phyloP scores from a whole-genome alignment of 2,329 filamentous ascomycete genomes.

The Chaetoscypha palmicola region DNA sequence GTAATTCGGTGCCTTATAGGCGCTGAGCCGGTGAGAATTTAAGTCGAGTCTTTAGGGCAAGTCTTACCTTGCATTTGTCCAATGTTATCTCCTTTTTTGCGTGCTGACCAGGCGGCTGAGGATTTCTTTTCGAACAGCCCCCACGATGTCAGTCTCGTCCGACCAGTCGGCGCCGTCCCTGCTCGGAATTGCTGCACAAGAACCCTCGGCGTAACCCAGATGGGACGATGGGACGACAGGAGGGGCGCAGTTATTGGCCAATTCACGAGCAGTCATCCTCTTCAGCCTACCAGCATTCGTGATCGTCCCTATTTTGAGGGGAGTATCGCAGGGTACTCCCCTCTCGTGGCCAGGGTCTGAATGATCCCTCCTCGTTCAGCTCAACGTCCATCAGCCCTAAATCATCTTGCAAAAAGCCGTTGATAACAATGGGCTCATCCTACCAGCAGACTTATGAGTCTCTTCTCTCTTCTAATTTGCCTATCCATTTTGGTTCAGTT shows the following conservation, averaged over 20 bases:
- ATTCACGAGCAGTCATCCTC: conserved; percentile 6
- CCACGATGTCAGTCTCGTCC: background rate
- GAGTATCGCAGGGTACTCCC: background rate
- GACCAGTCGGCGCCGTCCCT: background rate
- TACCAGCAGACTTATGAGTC: background rate
- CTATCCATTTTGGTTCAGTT: background rate
- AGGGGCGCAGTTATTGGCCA: conserved; percentile 8
- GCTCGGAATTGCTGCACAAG: background rate
- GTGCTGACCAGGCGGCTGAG: conserved; percentile 1
- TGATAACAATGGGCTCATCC: conserved; percentile 5
- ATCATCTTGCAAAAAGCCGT: background rate
- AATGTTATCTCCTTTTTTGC: background rate
- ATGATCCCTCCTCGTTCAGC: background rate
- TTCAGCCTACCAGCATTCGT: conserved; percentile 1
- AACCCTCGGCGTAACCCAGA: background rate
- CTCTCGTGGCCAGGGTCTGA: background rate
- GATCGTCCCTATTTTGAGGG: conserved; percentile 6
- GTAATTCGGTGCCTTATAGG: background rate
- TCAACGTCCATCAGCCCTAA: conserved; percentile 7
- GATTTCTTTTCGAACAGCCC: background rate
- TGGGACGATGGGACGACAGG: background rate
- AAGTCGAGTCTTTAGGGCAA: background rate
- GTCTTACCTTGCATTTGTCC: background rate
- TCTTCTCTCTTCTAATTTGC: background rate
- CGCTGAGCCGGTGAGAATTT: background rate